A percentile compares a stretch with the other conserved stretches of the same genome.
Evolutionary conservation across 2,329 filamentous ascomycete genomes (phyloP).

Genomic region (Fusarium sp.): DNA sequence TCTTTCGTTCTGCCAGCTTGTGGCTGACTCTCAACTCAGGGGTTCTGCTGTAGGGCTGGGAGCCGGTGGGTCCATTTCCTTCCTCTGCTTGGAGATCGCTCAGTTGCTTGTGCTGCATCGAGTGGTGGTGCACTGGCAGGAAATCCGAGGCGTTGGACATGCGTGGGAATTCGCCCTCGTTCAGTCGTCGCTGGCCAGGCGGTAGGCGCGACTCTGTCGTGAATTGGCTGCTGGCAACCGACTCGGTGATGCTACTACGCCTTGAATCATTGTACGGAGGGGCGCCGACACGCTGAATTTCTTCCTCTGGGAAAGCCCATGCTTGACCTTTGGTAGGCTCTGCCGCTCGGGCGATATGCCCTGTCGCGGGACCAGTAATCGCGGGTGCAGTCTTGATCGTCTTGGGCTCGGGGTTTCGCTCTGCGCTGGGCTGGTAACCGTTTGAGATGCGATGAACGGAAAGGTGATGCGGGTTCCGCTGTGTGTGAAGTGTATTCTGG

Average conservation of each 20-base stretch:
- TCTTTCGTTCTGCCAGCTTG: conserved; percentile 85
- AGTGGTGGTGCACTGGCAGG: conserved; percentile 76
- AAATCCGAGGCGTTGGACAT: conserved; percentile 66
- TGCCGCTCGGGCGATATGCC: conserved; percentile 74
- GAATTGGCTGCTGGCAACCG: conserved; percentile 82
- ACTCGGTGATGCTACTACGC: conserved; percentile 80
- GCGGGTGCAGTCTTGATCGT: conserved; percentile 75
- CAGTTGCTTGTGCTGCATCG: conserved; percentile 78
- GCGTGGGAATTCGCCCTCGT: conserved; percentile 67
- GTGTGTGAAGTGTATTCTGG: conserved; percentile 75
- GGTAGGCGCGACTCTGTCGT: conserved; percentile 79
- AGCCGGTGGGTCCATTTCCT: conserved; percentile 59
- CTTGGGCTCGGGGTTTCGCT: conserved; percentile 67
- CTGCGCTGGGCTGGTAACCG: conserved; percentile 70
- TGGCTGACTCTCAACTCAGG: conserved; percentile 85
- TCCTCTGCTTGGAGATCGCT: conserved; percentile 73
- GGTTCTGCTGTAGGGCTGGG: conserved; percentile 83
- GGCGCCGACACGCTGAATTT: conserved; percentile 64
- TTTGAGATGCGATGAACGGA: conserved; percentile 71
- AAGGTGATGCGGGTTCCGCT: conserved; percentile 68
- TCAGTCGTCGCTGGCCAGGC: conserved; percentile 76
- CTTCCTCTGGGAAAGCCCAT: conserved; percentile 84
- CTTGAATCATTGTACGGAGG: conserved; percentile 71
- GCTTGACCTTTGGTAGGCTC: conserved; percentile 85
- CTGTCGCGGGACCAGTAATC: conserved; percentile 76